Evolutionary conservation across 1,139 yeast species (phyloP), one percentile per base, ranked within the genome.

Genomic region (Saccharomycopsis hybrid): DNA sequence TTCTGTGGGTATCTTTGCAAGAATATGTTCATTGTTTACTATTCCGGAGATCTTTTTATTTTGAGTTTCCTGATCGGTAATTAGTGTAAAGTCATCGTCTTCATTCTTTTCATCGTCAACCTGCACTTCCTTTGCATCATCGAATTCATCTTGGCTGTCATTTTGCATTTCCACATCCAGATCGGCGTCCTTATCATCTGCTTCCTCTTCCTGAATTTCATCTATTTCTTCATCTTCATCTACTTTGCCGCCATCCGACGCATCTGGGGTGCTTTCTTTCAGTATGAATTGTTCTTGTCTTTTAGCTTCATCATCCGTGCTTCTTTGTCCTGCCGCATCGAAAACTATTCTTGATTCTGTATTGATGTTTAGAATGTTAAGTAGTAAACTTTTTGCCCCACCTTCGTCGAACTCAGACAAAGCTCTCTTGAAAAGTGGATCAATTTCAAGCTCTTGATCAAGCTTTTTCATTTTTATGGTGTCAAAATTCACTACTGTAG

Each of bases 351-450:
- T 62, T 5, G 48, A 27, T 7, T 49, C 49, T 27, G 38, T 2
- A 62, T 60, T 71, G 32, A 65, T 58, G 49, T 64, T 58, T 53
- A 85, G 70, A 5, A 84, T 77, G 57, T 84, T 85, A 59, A 83
- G 65, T 46, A 85, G 68, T 52, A 85, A 67, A 38, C 89, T 82
- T 58, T 80, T 82, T 8, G 92, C 85, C 0, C 94, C 94, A 25
- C 94, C 92, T 63, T 85, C 92, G 60, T 85, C 94, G 59, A 85
- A 85, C 50, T 85, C 92, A 0, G 92, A 82, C 46, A 85, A 73
- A 52, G 87, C 85, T 59, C 84, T 83, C 53, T 83, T 79, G 65
- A 85, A 84, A 47, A 85, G 69, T 1, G 94, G 94, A 61, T 85
- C 94, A 48, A 84, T 80, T 1, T 83, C 73, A 35, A 82, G 65